Evolutionary conservation across 768 basidiomycete genomes (phyloP).

Genomic region (Tremella fuciformis): DNA sequence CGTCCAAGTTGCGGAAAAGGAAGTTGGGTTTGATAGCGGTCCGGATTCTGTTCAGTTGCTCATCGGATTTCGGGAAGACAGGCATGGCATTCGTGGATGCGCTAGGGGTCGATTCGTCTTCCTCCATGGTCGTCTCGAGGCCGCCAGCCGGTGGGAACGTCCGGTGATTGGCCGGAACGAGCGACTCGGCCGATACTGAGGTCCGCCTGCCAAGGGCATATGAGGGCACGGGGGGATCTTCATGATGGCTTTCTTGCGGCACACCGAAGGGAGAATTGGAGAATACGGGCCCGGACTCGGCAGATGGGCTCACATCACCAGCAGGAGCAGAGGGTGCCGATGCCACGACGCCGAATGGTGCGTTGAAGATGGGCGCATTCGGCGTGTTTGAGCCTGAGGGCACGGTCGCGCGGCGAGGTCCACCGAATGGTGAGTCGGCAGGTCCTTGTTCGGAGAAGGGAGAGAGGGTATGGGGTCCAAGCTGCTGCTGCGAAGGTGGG

Average conservation of each 20-base stretch:
- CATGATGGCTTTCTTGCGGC: conserved; percentile 19
- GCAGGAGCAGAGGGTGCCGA: conserved; percentile 6
- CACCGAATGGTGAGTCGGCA: conserved; percentile 44
- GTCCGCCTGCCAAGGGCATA: conserved; percentile 83
- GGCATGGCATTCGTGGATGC: conserved; percentile 53
- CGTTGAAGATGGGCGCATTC: conserved; percentile 14
- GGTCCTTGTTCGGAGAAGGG: conserved; percentile 47
- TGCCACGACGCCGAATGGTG: conserved; percentile 20
- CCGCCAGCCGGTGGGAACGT: conserved; percentile 14
- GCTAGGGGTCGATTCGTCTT: conserved; percentile 57
- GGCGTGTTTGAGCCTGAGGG: conserved; percentile 18
- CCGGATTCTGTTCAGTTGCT: conserved; percentile 84
- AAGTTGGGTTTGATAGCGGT: conserved; percentile 83
- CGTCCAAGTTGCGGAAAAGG: conserved; percentile 92
- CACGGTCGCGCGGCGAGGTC: conserved; percentile 33
- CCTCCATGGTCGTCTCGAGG: conserved; percentile 34
- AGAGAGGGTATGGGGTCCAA: conserved; percentile 24
- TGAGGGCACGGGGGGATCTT: conserved; percentile 50
- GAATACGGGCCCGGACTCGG: conserved; percentile 15
- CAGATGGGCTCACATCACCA: conserved; percentile 12
- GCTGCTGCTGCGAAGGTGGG: background rate
- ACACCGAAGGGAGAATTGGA: conserved; percentile 26
- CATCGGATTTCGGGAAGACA: conserved; percentile 72
- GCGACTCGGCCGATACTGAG: conserved; percentile 94
- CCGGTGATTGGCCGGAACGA: conserved; percentile 62